Conservation (phyloP, 352 stramenopile genomes). For the Globisporangium alternatum region DNA sequence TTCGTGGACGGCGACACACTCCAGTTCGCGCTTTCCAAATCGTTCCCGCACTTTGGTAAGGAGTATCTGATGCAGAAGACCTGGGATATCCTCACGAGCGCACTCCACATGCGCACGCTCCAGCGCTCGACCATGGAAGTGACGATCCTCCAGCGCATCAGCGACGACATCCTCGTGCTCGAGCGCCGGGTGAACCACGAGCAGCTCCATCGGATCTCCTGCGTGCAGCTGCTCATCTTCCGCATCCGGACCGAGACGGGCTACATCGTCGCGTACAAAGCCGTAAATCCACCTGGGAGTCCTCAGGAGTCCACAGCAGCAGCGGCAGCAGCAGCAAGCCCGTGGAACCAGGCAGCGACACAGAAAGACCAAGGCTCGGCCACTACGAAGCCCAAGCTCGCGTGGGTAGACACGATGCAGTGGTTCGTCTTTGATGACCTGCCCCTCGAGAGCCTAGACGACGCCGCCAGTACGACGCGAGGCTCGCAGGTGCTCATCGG, state of each 20-base stretch:
- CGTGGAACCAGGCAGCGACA: not conserved
- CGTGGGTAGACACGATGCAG: slow-evolving; percentile 43
- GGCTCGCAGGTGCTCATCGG: slow-evolving; percentile 19
- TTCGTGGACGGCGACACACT: slow-evolving; percentile 17
- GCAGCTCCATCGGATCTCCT: slow-evolving; percentile 6
- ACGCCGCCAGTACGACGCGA: not conserved
- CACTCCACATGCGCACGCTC: slow-evolving; percentile 11
- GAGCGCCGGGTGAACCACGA: slow-evolving; percentile 10
- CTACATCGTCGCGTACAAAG: slow-evolving; percentile 17
- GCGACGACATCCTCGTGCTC: slow-evolving; percentile 18
- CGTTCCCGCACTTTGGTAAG: slow-evolving; percentile 2
- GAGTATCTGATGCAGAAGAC: slow-evolving; percentile 17
- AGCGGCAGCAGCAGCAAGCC: not conserved
- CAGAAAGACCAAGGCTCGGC: not conserved
- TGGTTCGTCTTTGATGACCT: slow-evolving; percentile 32
- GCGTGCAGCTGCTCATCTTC: slow-evolving; percentile 13
- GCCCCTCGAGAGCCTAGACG: not conserved
- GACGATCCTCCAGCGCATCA: slow-evolving; percentile 16
- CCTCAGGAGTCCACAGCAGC: slow-evolving; percentile 11
- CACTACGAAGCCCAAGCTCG: slow-evolving; percentile 30
- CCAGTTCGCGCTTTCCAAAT: slow-evolving; percentile 17
- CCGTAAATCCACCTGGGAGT: slow-evolving; percentile 13
- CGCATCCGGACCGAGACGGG: slow-evolving; percentile 14
- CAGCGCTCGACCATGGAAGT: slow-evolving; percentile 11
- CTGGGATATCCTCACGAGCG: slow-evolving; percentile 18